Evolutionary conservation across 805 yeast genomes (phyloP), one percentile per base, ranked within the genome.

Genomic region (Saccharomyces kudriavzevii): DNA sequence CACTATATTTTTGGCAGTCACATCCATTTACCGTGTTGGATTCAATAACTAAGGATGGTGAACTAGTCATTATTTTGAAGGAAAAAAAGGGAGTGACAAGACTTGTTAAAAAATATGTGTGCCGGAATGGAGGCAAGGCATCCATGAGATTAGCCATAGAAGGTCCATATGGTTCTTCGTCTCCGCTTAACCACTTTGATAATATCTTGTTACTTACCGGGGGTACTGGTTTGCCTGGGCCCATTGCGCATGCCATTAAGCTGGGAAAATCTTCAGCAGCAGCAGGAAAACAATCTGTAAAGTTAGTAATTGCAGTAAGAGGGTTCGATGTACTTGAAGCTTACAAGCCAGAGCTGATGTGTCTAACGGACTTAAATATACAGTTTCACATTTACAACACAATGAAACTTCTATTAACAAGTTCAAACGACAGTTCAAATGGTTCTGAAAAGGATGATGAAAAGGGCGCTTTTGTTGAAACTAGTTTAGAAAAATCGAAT

Each of bases 221-320:
- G 48, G 92, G 94, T 29, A 82, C 82, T 52, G 94, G 94, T 52
- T 73, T 87, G 51, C 83, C 92, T 0, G 87, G 82, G 1, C 74
- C 80, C 20, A 77, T 77, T 53, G 68, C 80, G 3, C 72, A 78
- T 53, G 82, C 77, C 0, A 58, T 71, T 27, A 71, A 74, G 47
- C 59, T 79, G n/a, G 61, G 59, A 27, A 45, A 57, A 28, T 24
- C 31, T 3, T 22, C 40, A 5, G 50, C 46, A 45, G 45, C 17
- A 17, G 35, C 52, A 17, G 20, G 51, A 17, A 52, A 52, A 20
- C 53, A 51, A 40, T 31, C 48, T 6, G 49, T 66, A 3, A 53
- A 59, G 22, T 47, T 66, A 46, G 53, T 60, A 2, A 51, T 62
- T 3, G 50, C 57, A 2, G 53, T 61, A 3, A 54, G 63, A 50